Conservation (phyloP, 371 early-diverging fungal species). For the Parasitella parasitica region DNA sequence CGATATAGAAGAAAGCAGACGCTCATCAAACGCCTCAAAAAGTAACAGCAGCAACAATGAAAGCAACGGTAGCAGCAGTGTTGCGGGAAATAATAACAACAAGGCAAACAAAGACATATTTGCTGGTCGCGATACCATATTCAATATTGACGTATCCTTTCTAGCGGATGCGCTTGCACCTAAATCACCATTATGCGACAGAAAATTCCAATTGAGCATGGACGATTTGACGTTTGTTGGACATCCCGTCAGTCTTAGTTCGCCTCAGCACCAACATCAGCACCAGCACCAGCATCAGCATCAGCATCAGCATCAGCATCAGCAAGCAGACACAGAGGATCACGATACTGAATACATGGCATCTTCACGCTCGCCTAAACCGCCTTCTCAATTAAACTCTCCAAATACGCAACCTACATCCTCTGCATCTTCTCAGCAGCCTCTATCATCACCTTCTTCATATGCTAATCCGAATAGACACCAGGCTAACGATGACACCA, state of each 20-base stretch:
- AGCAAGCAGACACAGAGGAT: background rate
- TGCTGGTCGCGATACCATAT: constrained; percentile 49
- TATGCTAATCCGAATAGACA: background rate
- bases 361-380: background rate
- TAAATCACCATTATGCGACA: constrained; percentile 68
- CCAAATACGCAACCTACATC: background rate
- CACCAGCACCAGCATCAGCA: constrained; percentile 6
- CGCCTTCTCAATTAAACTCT: background rate
- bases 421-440: background rate
- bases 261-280: constrained; percentile 29
- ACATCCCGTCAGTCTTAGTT: constrained; percentile 57
- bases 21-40: constrained; percentile 16
- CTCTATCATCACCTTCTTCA: background rate
- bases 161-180: constrained; percentile 79
- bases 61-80: background rate
- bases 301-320: background rate
- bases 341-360: background rate
- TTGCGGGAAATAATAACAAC: background rate
- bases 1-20: constrained; percentile 4
- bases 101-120: background rate
- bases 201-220: constrained; percentile 76
- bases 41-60: constrained; percentile 3
- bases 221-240: constrained; percentile 80
- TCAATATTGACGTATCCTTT: constrained; percentile 68
- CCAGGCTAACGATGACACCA: background rate